Conservation (phyloP, 768 basidiomycete genomes). For the Naganishia vaughanmartiniae region DNA sequence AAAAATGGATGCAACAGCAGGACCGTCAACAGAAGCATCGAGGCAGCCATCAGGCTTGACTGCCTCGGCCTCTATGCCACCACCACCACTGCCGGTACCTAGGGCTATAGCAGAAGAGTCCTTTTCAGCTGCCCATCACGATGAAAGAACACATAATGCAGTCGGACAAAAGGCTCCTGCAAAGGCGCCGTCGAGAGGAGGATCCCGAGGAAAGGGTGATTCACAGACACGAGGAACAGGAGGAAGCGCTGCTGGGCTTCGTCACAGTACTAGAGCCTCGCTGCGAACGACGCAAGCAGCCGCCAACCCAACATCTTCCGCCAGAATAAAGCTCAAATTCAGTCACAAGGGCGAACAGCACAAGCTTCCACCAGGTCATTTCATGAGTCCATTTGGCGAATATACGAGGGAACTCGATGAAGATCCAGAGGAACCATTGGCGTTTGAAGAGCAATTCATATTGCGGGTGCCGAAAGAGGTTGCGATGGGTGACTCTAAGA, state of each 20-base stretch:
- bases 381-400: slow-evolving; percentile 77
- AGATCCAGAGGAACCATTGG: slow-evolving; percentile 82
- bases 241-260: neutral
- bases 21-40: slow-evolving; percentile 5
- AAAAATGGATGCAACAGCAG: slow-evolving; percentile 5
- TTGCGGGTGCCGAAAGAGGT: slow-evolving; percentile 79
- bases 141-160: neutral
- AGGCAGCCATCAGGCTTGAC: slow-evolving; percentile 2
- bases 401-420: slow-evolving; percentile 94
- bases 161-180: slow-evolving; percentile 26
- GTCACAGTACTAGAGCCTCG: neutral
- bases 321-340: slow-evolving; percentile 28
- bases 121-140: neutral
- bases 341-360: slow-evolving; percentile 29
- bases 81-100: neutral
- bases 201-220: slow-evolving; percentile 3
- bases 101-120: neutral
- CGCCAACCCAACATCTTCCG: slow-evolving; percentile 14
- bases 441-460: slow-evolving; percentile 96
- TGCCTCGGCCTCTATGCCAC: slow-evolving; percentile 3
- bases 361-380: slow-evolving; percentile 14
- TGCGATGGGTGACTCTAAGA: slow-evolving; percentile 40
- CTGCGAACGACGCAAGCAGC: neutral
- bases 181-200: neutral
- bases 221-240: neutral